Percentiles rank a stretch among this genome's conserved stretches.
These are phyloP conservation scores for Suillus brevipes DNA, from an alignment of 768 basidiomycete species.

Conservation along the genomic window DNA sequence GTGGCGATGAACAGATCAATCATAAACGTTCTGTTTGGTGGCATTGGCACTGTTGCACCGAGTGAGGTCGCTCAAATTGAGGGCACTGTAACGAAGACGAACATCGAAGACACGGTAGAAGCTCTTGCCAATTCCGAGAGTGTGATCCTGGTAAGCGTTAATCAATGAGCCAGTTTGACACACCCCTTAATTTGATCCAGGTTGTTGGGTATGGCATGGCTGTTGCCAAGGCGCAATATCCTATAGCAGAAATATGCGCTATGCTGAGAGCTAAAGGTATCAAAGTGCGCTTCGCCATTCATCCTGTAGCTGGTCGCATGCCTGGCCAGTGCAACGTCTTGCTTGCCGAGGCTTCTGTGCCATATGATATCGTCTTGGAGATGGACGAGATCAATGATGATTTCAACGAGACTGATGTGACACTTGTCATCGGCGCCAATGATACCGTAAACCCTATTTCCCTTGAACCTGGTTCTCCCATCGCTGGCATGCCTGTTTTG, in stretches of 20 bases:
- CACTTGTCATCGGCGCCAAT: constrained; percentile 88
- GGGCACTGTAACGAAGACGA: constrained; percentile 76
- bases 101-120: constrained; percentile 79
- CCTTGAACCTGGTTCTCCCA: constrained; percentile 81
- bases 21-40: constrained; percentile 85
- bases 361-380: constrained; percentile 88
- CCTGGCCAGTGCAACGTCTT: constrained; percentile 93
- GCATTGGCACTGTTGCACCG: constrained; percentile 61
- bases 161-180: not conserved
- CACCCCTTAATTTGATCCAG: constrained; percentile 33
- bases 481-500: constrained; percentile 91
- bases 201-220: constrained; percentile 92
- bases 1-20: constrained; percentile 90
- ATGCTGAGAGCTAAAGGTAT: constrained; percentile 72
- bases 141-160: constrained; percentile 65
- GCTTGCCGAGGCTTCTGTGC: constrained; percentile 85
- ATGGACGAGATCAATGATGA: constrained; percentile 97
- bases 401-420: constrained; percentile 86
- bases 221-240: constrained; percentile 87
- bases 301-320: constrained; percentile 92
- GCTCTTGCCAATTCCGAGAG: constrained; percentile 76
- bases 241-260: constrained; percentile 71
- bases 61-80: constrained; percentile 74
- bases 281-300: constrained; percentile 84
- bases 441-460: constrained; percentile 93